Conservation (phyloP, 1,284 basidiomycete species). For the Trichosporon ovoides region DNA sequence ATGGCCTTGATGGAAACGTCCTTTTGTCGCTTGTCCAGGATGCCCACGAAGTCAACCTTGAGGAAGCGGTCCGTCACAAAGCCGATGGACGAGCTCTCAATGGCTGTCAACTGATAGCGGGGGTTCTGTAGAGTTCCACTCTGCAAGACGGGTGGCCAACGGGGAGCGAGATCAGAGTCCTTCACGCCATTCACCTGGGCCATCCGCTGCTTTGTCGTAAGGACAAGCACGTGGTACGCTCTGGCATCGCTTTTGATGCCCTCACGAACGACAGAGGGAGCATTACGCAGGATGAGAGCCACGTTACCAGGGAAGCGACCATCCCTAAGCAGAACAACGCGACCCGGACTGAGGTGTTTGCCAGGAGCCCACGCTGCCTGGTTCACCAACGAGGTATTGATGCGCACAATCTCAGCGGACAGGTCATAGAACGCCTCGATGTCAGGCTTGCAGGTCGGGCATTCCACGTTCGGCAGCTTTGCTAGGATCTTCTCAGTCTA, state of each 20-base stretch:
- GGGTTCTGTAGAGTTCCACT: constrained; percentile 55
- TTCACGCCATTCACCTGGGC: constrained; percentile 58
- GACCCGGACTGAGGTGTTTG: constrained; percentile 65
- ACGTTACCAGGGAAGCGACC: constrained; percentile 73
- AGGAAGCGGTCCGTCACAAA: constrained; percentile 66
- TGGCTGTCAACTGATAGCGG: constrained; percentile 64
- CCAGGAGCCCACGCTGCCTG: constrained; percentile 59
- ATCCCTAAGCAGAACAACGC: constrained; percentile 79
- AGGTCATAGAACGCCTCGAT: constrained; percentile 74
- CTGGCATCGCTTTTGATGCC: constrained; percentile 48
- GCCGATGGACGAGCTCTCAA: constrained; percentile 70
- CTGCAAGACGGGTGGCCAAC: constrained; percentile 62
- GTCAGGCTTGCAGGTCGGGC: constrained; percentile 62
- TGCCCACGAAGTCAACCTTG: constrained; percentile 62
- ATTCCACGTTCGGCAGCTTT: constrained; percentile 63
- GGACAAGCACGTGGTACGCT: constrained; percentile 66
- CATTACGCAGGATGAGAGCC: constrained; percentile 71
- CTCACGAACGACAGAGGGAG: constrained; percentile 52
- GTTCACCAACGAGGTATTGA: constrained; percentile 64
- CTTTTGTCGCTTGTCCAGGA: constrained; percentile 61
- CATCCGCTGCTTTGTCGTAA: constrained; percentile 65
- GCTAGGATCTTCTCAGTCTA: constrained; percentile 72
- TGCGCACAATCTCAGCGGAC: constrained; percentile 61
- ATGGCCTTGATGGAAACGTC: constrained; percentile 34
- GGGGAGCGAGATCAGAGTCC: constrained; percentile 59